Conservation (phyloP, 306 rosid species). For the Heteromeles arbutifolia region DNA sequence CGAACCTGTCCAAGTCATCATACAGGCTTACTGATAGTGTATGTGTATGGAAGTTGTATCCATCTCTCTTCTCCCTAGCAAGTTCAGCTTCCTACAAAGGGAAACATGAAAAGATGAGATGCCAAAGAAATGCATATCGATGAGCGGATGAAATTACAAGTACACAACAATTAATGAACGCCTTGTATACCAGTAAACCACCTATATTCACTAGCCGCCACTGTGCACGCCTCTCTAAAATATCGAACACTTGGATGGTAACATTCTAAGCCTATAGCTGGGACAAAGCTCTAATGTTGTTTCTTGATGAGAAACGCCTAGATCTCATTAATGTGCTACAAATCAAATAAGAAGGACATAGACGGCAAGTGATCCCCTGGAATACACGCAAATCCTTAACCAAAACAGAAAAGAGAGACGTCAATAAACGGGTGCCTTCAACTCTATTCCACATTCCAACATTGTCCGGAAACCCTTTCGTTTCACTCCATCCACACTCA, state of each 20-base stretch:
- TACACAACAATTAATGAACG: background rate
- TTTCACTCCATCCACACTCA: too few species aligned
- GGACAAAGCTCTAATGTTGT: too few species aligned
- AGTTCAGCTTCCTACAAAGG: slow-evolving; percentile 13
- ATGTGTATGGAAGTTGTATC: background rate
- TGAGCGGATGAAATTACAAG: background rate
- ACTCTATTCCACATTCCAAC: background rate
- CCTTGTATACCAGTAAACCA: background rate
- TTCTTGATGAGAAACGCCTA: background rate
- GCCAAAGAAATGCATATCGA: background rate
- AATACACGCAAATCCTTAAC: background rate
- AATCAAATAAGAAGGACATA: background rate
- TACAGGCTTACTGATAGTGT: slow-evolving; percentile 13
- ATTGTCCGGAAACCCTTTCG: background rate
- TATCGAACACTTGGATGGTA: too few species aligned
- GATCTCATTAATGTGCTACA: background rate
- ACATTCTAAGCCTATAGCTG: background rate
- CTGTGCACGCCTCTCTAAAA: too few species aligned
- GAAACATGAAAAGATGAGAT: background rate
- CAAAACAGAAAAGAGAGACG: background rate
- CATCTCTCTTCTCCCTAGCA: slow-evolving; percentile 13
- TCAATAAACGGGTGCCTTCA: background rate
- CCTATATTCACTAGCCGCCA: background rate
- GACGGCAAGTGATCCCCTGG: background rate
- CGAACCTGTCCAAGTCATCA: background rate